These are phyloP conservation scores for Pyrenophora tritici-repentis DNA, from an alignment of 2,329 filamentous ascomycete genomes.

Conservation along the genomic window DNA sequence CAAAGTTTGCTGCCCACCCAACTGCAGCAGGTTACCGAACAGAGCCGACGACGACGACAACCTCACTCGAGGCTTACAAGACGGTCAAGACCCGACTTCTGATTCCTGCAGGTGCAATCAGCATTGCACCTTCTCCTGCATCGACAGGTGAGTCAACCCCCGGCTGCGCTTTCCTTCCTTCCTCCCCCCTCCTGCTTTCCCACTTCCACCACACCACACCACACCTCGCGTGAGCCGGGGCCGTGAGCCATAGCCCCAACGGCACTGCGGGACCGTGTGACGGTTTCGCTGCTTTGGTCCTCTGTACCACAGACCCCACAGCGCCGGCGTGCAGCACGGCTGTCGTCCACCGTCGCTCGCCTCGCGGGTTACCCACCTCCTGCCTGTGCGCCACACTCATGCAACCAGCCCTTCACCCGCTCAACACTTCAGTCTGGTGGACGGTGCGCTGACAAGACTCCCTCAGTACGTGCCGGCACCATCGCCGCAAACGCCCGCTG, in stretches of 20 bases:
- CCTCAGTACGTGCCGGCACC: slow-evolving; percentile 24
- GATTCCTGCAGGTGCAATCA: slow-evolving; percentile 10
- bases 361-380: slow-evolving; percentile 32
- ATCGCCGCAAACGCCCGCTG: slow-evolving; percentile 36
- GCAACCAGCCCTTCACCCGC: slow-evolving; percentile 37
- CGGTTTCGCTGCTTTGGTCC: slow-evolving; percentile 40
- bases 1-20: slow-evolving; percentile 25
- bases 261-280: slow-evolving; percentile 36
- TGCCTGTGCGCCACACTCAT: slow-evolving; percentile 45
- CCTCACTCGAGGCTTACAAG: slow-evolving; percentile 9
- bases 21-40: slow-evolving; percentile 18
- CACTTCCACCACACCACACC: slow-evolving; percentile 11
- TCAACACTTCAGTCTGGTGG: slow-evolving; percentile 30
- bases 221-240: slow-evolving; percentile 18
- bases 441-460: slow-evolving; percentile 38
- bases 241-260: slow-evolving; percentile 30
- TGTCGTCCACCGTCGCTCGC: slow-evolving; percentile 43
- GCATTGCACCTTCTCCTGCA: slow-evolving; percentile 18
- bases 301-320: slow-evolving; percentile 40
- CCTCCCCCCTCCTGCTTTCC: slow-evolving; percentile 5
- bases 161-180: slow-evolving; percentile 17
- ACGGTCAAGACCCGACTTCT: slow-evolving; percentile 10
- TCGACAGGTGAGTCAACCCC: slow-evolving; percentile 43
- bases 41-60: not conserved
- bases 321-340: slow-evolving; percentile 37